These are phyloP conservation scores for Spathaspora hagerdaliae DNA, from an alignment of 805 yeast species.

Conservation along the genomic window DNA sequence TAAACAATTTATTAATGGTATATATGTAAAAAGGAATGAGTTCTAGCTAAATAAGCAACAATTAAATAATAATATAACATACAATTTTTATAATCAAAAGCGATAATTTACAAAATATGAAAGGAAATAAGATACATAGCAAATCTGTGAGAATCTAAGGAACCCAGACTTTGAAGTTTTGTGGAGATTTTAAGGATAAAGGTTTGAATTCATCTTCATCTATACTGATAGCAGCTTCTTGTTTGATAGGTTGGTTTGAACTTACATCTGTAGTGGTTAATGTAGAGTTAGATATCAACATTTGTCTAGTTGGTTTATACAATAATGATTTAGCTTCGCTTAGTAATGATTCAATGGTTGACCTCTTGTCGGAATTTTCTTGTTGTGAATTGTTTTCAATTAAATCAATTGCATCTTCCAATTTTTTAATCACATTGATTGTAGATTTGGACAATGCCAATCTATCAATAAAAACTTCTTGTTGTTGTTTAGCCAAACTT, in stretches of 20 bases:
- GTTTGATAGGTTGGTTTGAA: not conserved
- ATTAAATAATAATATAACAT: too few relatives aligned
- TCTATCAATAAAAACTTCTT: slow-evolving; percentile 62
- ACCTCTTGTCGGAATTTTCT: slow-evolving; percentile 5
- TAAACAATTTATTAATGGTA: too few relatives aligned
- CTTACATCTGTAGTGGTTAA: slow-evolving; percentile 4
- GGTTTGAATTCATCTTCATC: slow-evolving; percentile 23
- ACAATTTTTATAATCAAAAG: not conserved
- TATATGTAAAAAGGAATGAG: too few relatives aligned
- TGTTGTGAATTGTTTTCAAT: slow-evolving; percentile 7
- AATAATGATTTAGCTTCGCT: slow-evolving; percentile 29
- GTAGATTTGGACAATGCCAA: slow-evolving; percentile 63
- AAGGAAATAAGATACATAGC: not conserved
- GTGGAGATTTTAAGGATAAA: slow-evolving; percentile 38
- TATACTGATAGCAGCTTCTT: not conserved
- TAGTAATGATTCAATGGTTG: slow-evolving; percentile 16
- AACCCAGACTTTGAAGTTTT: slow-evolving; percentile 42
- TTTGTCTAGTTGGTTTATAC: slow-evolving; percentile 26
- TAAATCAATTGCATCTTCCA: slow-evolving; percentile 29
- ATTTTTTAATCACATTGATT: slow-evolving; percentile 44
- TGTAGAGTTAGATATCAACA: slow-evolving; percentile 5
- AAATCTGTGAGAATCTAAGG: slow-evolving; percentile 18
- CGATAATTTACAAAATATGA: not conserved
- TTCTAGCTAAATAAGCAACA: too few relatives aligned
- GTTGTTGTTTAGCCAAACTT: slow-evolving; percentile 56